A percentile compares a stretch with the other conserved stretches of the same genome.
Conservation (phyloP, 805 yeast species). For the Kuraishia piskuri region DNA sequence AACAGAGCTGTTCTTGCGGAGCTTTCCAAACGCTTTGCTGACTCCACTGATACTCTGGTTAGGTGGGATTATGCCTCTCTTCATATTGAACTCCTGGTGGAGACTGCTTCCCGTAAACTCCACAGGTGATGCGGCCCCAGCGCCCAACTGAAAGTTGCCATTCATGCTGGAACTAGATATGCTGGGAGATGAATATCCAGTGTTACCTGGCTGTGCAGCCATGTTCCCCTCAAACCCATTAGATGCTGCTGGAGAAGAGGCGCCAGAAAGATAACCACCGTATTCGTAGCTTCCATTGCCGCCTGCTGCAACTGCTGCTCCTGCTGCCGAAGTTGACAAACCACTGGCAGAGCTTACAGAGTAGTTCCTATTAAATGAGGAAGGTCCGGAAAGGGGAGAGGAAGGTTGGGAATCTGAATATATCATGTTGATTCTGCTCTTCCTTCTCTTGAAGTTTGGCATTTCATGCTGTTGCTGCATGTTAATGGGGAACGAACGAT, state of each 20-base stretch:
- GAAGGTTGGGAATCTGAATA: conserved; percentile 15
- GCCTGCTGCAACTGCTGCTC: neutral
- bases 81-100: conserved; percentile 10
- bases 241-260: neutral
- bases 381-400: conserved; percentile 11
- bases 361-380: neutral
- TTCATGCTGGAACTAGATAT: neutral
- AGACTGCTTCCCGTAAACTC: neutral
- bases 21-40: neutral
- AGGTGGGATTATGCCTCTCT: conserved; percentile 7
- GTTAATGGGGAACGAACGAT: neutral
- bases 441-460: conserved; percentile 18
- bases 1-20: neutral
- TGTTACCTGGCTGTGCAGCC: conserved; percentile 1
- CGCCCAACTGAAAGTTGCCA: neutral
- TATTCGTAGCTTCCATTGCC: neutral
- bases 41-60: neutral
- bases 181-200: neutral
- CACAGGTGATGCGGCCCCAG: neutral
- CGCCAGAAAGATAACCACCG: neutral
- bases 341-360: neutral
- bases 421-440: conserved; percentile 14
- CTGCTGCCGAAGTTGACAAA: neutral
- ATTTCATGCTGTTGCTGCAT: neutral
- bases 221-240: neutral